Base-by-base conservation (phyloP, 2,329 filamentous ascomycete species). In the Colletotrichum godetiae region DNA sequence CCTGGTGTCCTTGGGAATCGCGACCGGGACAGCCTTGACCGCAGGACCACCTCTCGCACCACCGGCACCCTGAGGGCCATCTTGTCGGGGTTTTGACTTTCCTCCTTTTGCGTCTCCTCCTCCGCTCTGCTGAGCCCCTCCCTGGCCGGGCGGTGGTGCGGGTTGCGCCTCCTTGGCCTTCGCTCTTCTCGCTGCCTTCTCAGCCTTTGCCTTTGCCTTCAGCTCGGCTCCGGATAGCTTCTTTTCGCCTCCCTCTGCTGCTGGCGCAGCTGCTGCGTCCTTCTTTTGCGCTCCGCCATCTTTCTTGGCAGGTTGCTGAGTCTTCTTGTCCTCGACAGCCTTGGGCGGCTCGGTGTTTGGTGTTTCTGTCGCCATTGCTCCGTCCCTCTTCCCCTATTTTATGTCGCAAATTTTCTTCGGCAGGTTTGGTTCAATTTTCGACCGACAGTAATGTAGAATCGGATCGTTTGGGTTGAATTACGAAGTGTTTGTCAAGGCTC, bases 201-300 rank as follows among this genome's bases (percentile, higher is more conserved):
- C 96, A 37, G 94, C 95, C 82, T 98, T 96, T 74, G 93, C 93
- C 81, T 91, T 92, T 79, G 95, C 96, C 85, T 98, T 98, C 79
- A 97, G 81, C 82, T 97, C 93, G 24, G 94, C 95, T 46, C 89
- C 89, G 1, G 93, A 91, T 37, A 94, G 85, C 81, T 94, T 93
- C 78, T 86, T 86, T 70, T 85, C 84, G 68, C 67, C 71, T 61
- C 79, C 81, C 10, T 69, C 71, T 77, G 42, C 71, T 77, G 42
- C 19, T 22, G 42, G 11, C 6, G 24, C 37, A 5, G 65, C 69
- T 2, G 64, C 13, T 12, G 56, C 24, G 13, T 67, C 68, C 52
- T 68, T 71, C 56, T 67, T 68, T 19, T 65, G 49, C 22, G 55
- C 31, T 24, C 58, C 65, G 7, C 60, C 69, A 19, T 73, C 72